Evolutionary conservation across 495 filamentous ascomycete species (phyloP), one percentile per base, ranked within the genome.

Genomic region (Hyphodiscus hymeniophilus): DNA sequence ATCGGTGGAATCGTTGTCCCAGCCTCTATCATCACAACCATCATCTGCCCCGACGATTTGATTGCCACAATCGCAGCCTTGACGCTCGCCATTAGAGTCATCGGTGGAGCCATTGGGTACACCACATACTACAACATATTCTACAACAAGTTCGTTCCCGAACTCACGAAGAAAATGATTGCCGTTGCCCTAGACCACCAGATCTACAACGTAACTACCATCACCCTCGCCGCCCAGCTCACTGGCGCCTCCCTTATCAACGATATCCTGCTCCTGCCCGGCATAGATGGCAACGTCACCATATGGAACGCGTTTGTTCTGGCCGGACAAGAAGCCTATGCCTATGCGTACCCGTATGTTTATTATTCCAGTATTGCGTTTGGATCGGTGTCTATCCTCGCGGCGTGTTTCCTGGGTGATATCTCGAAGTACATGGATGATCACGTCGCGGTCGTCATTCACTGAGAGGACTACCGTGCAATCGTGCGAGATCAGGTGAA

Each of bases 121-220:
- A 75, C 74, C 18, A 74, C 81, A 48, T 88, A 88, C 71, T 87
- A 80, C 72, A 88, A 86, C 58, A 71, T 88, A 55, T 88, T 85
- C 66, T 61, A 76, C 54, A 71, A 72, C 54, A 84, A 83, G 63
- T 79, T 86, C 49, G 52, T 72, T 12, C 71, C 77, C 0, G 61
- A 68, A 16, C 73, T 80, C 26, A 59, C 45, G 7, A 70, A 75
- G 45, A 73, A 85, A 13, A 74, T 71, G 17, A 71, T 67, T 7
- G 69, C 73, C 1, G 80, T 81, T 68, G 45, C 64, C 3, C 56
- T 60, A 43, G 63, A 75, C 31, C 71, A 74, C 47, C 73, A 74
- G 48, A 82, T 87, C 57, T 75, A 67, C 4, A 62, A 77, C 50
- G 38, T 52, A 0, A 54, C 23, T 0, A 49, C 61, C 16, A 72